Percentiles rank a stretch among this genome's conserved stretches.
phyloP scores from a whole-genome alignment of 225 moss, liverwort and hornwort species.

The Pleurozium schreberi region DNA sequence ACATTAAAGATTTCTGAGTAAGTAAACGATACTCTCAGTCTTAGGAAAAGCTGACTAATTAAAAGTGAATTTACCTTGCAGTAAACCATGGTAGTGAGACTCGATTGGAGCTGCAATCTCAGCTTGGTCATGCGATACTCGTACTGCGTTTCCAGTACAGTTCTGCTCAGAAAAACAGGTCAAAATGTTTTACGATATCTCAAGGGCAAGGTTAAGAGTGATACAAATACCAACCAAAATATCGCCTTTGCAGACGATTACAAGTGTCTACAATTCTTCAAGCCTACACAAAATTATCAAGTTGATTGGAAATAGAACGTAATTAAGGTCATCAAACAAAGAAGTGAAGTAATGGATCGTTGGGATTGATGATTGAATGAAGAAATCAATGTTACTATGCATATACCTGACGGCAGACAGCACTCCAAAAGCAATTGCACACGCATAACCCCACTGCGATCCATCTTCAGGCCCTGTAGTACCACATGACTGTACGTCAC shows the following conservation, averaged over 20 bases:
- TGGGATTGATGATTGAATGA: neutral
- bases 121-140: conserved; percentile 47
- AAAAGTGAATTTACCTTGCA: conserved; percentile 55
- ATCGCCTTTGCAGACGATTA: neutral
- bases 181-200: neutral
- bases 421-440: conserved; percentile 32
- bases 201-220: neutral
- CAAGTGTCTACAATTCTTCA: neutral
- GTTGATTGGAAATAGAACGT: neutral
- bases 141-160: conserved; percentile 68
- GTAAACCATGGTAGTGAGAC: conserved; percentile 78
- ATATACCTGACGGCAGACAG: conserved; percentile 31
- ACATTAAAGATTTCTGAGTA: neutral
- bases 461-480: conserved; percentile 12
- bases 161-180: conserved; percentile 31
- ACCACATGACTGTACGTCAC: neutral
- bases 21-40: neutral
- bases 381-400: neutral
- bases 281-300: neutral
- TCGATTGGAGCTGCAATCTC: conserved; percentile 56
- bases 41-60: neutral
- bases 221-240: neutral
- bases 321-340: neutral
- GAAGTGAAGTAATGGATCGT: neutral
- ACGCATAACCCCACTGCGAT: conserved; percentile 31